Conservation (phyloP, 345 rosid genomes). For the Excoecaria cochinchinensis region DNA sequence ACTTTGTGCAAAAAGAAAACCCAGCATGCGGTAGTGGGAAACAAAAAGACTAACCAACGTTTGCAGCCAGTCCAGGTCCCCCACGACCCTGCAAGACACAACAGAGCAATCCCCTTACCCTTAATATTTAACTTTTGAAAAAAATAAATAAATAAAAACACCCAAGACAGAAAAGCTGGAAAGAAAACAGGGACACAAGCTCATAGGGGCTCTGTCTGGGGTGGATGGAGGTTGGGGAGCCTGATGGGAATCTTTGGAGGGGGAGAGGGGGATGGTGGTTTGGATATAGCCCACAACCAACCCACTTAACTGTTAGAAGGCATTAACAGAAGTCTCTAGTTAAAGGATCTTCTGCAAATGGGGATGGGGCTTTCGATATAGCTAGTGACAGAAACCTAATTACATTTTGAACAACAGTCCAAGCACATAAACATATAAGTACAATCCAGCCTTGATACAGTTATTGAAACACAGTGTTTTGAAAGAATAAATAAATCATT, state of each 20-base stretch:
- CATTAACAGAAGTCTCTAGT: background rate
- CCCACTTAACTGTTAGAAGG: background rate
- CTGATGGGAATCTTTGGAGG: too few relatives aligned
- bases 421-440: background rate
- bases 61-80: constrained; percentile 69
- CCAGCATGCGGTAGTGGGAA: background rate
- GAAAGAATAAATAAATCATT: background rate
- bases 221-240: too few relatives aligned
- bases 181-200: too few relatives aligned
- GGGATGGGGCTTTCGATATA: too few relatives aligned
- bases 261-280: too few relatives aligned
- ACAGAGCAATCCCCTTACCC: constrained; percentile 17
- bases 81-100: constrained; percentile 76
- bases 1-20: constrained; percentile 9
- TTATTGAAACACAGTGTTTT: background rate
- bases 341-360: background rate
- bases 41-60: constrained; percentile 49
- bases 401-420: background rate
- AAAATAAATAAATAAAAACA: constrained; percentile 3
- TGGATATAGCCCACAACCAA: too few relatives aligned
- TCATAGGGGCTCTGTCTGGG: background rate
- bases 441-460: background rate
- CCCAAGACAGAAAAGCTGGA: background rate
- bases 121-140: constrained; percentile 8
- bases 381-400: too few relatives aligned